phyloP scores from a whole-genome alignment of 345 rosid species.

The Raphanus sativus region DNA sequence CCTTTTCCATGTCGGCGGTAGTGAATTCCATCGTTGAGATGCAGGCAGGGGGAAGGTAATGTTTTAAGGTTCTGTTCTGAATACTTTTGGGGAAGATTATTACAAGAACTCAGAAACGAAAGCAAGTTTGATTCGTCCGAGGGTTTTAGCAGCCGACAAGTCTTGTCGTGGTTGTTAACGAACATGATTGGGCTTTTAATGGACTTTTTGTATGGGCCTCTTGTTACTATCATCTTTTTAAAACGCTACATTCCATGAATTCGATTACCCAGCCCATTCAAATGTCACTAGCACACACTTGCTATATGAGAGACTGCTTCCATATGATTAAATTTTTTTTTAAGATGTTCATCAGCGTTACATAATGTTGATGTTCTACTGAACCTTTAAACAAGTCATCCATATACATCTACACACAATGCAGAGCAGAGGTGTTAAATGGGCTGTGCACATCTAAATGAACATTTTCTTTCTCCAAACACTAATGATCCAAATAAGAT shows the following conservation, averaged over 20 bases:
- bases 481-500: too few species aligned
- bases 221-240: not conserved
- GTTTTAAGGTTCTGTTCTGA: slow-evolving; percentile 15
- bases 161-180: not conserved
- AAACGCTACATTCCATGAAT: not conserved
- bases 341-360: too few species aligned
- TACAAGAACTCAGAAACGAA: not conserved
- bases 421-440: too few species aligned
- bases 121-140: not conserved
- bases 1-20: slow-evolving; percentile 56
- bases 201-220: not conserved
- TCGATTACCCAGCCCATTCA: not conserved
- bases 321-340: too few species aligned
- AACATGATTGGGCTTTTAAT: not conserved
- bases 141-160: slow-evolving; percentile 23
- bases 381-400: too few species aligned
- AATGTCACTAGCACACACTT: not conserved
- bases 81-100: not conserved
- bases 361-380: too few species aligned
- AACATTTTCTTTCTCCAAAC: too few species aligned
- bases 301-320: not conserved
- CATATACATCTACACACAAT: too few species aligned
- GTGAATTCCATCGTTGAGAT: slow-evolving; percentile 56
- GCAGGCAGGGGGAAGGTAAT: not conserved
- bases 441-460: too few species aligned